These are phyloP conservation scores for Pleurostoma richardsiae DNA, from an alignment of 2,329 filamentous ascomycete species.

Conservation along the genomic window DNA sequence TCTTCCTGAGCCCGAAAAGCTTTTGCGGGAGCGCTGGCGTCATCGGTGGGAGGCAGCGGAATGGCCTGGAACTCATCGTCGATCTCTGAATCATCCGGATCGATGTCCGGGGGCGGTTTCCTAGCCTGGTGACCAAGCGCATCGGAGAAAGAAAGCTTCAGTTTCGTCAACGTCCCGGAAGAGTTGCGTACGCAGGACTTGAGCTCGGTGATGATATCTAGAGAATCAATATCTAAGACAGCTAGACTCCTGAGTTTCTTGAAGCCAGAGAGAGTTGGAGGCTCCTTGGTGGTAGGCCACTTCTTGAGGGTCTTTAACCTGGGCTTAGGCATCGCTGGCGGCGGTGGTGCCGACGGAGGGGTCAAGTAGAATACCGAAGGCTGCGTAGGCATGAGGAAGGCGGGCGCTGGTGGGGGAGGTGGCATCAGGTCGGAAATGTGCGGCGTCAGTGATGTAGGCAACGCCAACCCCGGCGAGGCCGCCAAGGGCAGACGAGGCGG, in stretches of 20 bases:
- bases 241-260: slow-evolving; percentile 46
- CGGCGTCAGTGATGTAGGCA: slow-evolving; percentile 7
- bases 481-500: slow-evolving; percentile 40
- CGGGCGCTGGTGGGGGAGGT: slow-evolving; percentile 9
- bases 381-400: slow-evolving; percentile 10
- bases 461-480: slow-evolving; percentile 11
- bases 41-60: slow-evolving; percentile 26
- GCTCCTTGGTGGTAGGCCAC: slow-evolving; percentile 24
- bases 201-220: slow-evolving; percentile 52
- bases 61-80: slow-evolving; percentile 50
- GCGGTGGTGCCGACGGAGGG: slow-evolving; percentile 19
- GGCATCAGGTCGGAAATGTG: slow-evolving; percentile 14
- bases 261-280: slow-evolving; percentile 53
- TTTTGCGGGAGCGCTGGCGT: slow-evolving; percentile 36
- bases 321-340: slow-evolving; percentile 28
- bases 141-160: slow-evolving; percentile 56
- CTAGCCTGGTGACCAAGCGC: slow-evolving; percentile 40
- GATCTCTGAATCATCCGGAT: slow-evolving; percentile 37
- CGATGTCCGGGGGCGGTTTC: slow-evolving; percentile 31
- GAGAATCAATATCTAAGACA: slow-evolving; percentile 55
- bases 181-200: slow-evolving; percentile 50
- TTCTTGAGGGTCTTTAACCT: slow-evolving; percentile 29
- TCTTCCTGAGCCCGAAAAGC: slow-evolving; percentile 46
- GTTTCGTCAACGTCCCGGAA: slow-evolving; percentile 44
- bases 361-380: slow-evolving; percentile 16